A percentile compares a stretch with the other conserved stretches of the same genome.
Evolutionary conservation across 805 yeast species (phyloP).

Genomic region (Metschnikowia similis): DNA sequence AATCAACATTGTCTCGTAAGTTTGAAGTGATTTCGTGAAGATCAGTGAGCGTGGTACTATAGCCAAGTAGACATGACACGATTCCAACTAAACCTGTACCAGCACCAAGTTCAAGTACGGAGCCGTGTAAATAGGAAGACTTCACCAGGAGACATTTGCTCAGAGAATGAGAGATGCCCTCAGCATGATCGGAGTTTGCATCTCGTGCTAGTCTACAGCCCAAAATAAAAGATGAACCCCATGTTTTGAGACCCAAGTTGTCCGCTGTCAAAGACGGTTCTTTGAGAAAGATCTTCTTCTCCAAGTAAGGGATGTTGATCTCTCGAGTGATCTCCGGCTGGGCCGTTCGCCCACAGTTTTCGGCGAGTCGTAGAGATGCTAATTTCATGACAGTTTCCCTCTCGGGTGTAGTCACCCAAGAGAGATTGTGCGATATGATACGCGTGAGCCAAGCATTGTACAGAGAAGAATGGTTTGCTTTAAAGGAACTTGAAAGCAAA

Average conservation of each 20-base stretch:
- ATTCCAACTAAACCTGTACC: constrained; percentile 94
- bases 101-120: constrained; percentile 77
- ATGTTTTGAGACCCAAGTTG: constrained; percentile 85
- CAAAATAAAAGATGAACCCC: constrained; percentile 87
- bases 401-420: constrained; percentile 39
- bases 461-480: constrained; percentile 27
- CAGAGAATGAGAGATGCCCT: background rate
- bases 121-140: constrained; percentile 17
- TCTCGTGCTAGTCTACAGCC: constrained; percentile 45
- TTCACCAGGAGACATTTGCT: background rate
- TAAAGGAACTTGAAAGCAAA: constrained; percentile 23
- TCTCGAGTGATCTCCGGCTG: constrained; percentile 65
- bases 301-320: constrained; percentile 32
- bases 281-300: constrained; percentile 35
- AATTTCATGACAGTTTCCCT: constrained; percentile 44
- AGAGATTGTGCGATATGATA: constrained; percentile 45
- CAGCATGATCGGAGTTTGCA: constrained; percentile 1
- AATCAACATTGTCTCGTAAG: constrained; percentile 50
- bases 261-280: constrained; percentile 90
- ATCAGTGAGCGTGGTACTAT: constrained; percentile 60
- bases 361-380: constrained; percentile 67
- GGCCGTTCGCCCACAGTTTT: constrained; percentile 81
- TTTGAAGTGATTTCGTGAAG: constrained; percentile 73
- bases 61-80: constrained; percentile 53
- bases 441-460: constrained; percentile 47